phyloP scores from a whole-genome alignment of 2,329 filamentous ascomycete species.

The Cephalotrichum gorgonifer region DNA sequence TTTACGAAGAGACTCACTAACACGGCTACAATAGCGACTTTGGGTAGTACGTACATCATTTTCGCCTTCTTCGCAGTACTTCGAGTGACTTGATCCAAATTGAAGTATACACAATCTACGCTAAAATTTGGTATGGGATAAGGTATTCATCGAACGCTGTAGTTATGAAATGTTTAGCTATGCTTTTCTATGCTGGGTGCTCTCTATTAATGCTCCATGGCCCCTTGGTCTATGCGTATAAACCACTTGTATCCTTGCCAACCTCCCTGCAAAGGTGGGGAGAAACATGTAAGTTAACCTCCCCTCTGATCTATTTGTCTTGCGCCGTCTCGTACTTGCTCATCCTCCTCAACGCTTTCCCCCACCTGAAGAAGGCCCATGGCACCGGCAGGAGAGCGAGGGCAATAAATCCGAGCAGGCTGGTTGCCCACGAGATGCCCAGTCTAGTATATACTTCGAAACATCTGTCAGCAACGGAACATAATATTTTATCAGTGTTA shows the following conservation, averaged over 20 bases:
- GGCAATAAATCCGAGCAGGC: slow-evolving; percentile 35
- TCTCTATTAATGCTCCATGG: no score
- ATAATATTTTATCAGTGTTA: not conserved
- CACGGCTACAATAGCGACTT: no score
- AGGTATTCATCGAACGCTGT: no score
- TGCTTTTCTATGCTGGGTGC: no score
- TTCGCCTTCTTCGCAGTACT: no score
- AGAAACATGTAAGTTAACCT: not conserved
- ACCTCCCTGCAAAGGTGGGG: not conserved
- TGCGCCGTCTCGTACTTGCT: not conserved
- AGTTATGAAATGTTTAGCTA: no score
- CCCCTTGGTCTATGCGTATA: no score
- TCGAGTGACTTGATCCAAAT: no score
- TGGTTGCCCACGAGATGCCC: slow-evolving; percentile 35
- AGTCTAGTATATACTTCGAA: slow-evolving; percentile 30
- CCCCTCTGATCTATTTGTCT: not conserved
- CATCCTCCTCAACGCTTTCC: slow-evolving; percentile 10
- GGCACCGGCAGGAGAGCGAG: slow-evolving; percentile 38
- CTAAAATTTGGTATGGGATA: no score
- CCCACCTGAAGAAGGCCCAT: slow-evolving; percentile 40
- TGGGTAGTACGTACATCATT: no score
- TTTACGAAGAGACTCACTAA: no score
- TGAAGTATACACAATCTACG: no score
- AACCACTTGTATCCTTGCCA: not conserved
- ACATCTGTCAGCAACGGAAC: slow-evolving; percentile 7